Conservation (phyloP, 139 green algal genomes). For the Deuterostichococcus epilithicus region DNA sequence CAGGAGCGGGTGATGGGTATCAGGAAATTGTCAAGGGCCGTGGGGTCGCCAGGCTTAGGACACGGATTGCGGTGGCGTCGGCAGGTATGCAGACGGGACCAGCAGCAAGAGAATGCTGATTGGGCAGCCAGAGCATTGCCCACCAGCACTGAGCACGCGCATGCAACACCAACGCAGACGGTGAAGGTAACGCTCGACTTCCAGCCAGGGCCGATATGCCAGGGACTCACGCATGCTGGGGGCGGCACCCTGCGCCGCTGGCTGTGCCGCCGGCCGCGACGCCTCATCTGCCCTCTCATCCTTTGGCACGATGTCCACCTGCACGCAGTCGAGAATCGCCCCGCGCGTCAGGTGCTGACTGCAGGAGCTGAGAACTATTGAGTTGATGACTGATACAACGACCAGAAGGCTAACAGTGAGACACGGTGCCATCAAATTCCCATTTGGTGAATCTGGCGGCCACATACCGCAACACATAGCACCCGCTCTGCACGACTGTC, state of each 20-base stretch:
- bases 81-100: too few species aligned
- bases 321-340: not conserved
- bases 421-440: not conserved
- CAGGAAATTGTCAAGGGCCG: too few species aligned
- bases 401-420: not conserved
- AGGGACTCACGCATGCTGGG: not conserved
- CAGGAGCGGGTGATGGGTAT: too few species aligned
- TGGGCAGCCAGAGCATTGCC: not conserved
- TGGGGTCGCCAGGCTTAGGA: too few species aligned
- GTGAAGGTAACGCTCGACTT: not conserved
- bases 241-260: not conserved
- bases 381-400: not conserved
- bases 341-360: not conserved
- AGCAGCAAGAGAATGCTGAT: not conserved
- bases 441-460: not conserved
- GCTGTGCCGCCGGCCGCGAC: not conserved
- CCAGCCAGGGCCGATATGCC: not conserved
- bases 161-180: not conserved
- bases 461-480: not conserved
- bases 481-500: not conserved
- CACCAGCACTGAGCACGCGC: not conserved
- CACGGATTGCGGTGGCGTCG: too few species aligned
- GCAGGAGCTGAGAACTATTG: not conserved
- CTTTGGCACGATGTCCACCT: conserved; percentile 86
- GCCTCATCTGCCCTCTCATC: conserved; percentile 49